Conservation (phyloP, 192 early-diverging fungal genomes). For the Coemansia sp. region DNA sequence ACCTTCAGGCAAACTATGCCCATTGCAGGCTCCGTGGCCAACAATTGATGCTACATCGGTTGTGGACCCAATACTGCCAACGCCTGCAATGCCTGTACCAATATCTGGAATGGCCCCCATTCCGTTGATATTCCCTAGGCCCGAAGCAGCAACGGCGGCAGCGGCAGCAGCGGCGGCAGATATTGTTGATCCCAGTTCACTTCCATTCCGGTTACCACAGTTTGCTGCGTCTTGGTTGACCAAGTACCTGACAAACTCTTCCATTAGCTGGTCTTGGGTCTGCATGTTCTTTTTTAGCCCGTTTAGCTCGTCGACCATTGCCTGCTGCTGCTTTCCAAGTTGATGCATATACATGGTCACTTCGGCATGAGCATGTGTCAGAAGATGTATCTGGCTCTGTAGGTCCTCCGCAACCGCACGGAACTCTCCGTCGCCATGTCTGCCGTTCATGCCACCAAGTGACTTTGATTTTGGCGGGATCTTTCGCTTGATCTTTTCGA, state of each 20-base stretch:
- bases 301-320: slow-evolving; percentile 53
- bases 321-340: slow-evolving; percentile 55
- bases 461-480: slow-evolving; percentile 56
- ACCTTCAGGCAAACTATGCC: slow-evolving; percentile 16
- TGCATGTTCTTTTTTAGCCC: slow-evolving; percentile 57
- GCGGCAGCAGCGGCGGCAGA: slow-evolving; percentile 32
- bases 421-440: slow-evolving; percentile 41
- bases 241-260: slow-evolving; percentile 54
- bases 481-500: slow-evolving; percentile 73
- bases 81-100: slow-evolving; percentile 15
- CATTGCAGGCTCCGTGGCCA: slow-evolving; percentile 18
- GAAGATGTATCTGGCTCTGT: slow-evolving; percentile 53
- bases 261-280: slow-evolving; percentile 56
- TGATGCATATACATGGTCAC: slow-evolving; percentile 58
- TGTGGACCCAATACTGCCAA: slow-evolving; percentile 4
- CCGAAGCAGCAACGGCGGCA: slow-evolving; percentile 36
- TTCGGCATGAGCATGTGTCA: slow-evolving; percentile 55
- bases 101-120: slow-evolving; percentile 32
- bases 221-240: slow-evolving; percentile 52
- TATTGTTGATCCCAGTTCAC: slow-evolving; percentile 29
- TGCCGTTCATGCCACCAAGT: slow-evolving; percentile 38
- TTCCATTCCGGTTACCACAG: slow-evolving; percentile 13
- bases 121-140: slow-evolving; percentile 24
- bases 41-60: slow-evolving; percentile 19
- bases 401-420: slow-evolving; percentile 48